Percentiles rank a stretch among this genome's conserved stretches.
Evolutionary conservation across 768 basidiomycete genomes (phyloP).

Genomic region (Mycena venus): DNA sequence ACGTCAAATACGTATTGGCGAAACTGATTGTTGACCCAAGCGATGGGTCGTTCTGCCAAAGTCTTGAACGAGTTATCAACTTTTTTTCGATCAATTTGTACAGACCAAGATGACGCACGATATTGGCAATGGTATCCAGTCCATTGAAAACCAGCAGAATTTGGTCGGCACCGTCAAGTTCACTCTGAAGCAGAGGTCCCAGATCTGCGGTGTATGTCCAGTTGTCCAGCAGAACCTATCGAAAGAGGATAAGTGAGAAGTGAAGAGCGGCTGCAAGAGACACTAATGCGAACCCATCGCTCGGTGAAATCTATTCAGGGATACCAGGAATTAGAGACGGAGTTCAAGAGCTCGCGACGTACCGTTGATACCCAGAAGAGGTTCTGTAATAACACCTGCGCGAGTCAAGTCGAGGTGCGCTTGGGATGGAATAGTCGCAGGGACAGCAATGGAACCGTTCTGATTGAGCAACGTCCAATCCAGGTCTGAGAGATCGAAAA

Average conservation of each 20-base stretch:
- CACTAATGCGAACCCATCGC: slow-evolving; percentile 63
- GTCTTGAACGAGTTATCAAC: slow-evolving; percentile 48
- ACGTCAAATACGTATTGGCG: slow-evolving; percentile 68
- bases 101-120: slow-evolving; percentile 48
- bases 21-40: slow-evolving; percentile 73
- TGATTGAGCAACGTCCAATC: slow-evolving; percentile 67
- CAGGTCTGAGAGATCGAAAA: slow-evolving; percentile 60
- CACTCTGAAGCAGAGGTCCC: slow-evolving; percentile 52
- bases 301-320: slow-evolving; percentile 60
- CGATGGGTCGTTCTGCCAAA: slow-evolving; percentile 63
- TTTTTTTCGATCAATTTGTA: not conserved
- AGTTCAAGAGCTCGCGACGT: slow-evolving; percentile 14
- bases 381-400: slow-evolving; percentile 67
- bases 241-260: not conserved
- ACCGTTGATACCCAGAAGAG: slow-evolving; percentile 69
- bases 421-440: slow-evolving; percentile 65
- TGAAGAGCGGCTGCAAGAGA: not conserved
- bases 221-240: slow-evolving; percentile 59
- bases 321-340: not conserved
- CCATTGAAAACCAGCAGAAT: slow-evolving; percentile 68
- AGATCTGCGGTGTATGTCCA: slow-evolving; percentile 73
- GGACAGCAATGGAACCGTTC: slow-evolving; percentile 67
- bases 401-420: slow-evolving; percentile 66
- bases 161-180: slow-evolving; percentile 37
- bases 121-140: slow-evolving; percentile 69